Conservation (phyloP, 2,329 filamentous ascomycete genomes). For the Lasiodiplodia gonubiensis region DNA sequence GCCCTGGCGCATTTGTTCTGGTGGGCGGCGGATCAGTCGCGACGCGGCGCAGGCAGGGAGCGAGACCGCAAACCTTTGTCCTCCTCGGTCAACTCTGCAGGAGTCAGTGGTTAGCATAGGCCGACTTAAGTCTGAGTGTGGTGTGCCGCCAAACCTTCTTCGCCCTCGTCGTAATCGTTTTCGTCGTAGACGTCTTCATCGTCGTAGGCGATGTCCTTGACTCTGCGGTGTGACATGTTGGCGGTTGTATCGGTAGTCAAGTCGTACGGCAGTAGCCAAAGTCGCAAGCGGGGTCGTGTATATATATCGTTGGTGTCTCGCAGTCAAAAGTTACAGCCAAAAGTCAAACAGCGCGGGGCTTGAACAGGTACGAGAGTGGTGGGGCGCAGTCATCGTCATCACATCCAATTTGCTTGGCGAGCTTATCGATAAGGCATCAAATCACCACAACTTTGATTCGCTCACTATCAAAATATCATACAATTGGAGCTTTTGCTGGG, state of each 20-base stretch:
- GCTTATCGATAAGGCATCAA: background rate
- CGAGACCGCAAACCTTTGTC: constrained; percentile 39
- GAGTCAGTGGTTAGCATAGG: constrained; percentile 6
- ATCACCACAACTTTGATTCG: background rate
- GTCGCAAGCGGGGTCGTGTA: background rate
- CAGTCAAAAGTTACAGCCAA: background rate
- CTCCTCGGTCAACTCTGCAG: constrained; percentile 44
- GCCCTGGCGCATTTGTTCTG: constrained; percentile 66
- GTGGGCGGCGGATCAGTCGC: constrained; percentile 24
- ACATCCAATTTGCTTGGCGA: constrained; percentile 1
- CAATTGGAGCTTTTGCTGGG: background rate
- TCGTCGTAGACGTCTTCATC: constrained; percentile 87
- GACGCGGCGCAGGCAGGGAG: background rate
- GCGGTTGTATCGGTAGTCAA: background rate
- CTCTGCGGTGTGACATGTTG: constrained; percentile 28
- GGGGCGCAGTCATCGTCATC: constrained; percentile 19
- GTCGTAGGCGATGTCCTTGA: constrained; percentile 29
- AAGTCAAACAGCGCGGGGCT: background rate
- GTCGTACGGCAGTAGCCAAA: background rate
- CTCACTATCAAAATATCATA: too few species aligned
- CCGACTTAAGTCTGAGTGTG: background rate
- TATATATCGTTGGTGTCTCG: background rate
- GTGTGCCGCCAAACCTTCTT: constrained; percentile 78
- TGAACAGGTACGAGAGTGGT: background rate
- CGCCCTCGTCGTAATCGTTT: constrained; percentile 78